Base-by-base conservation (phyloP, 106 monocot species). In the Hemerocallis citrina region DNA sequence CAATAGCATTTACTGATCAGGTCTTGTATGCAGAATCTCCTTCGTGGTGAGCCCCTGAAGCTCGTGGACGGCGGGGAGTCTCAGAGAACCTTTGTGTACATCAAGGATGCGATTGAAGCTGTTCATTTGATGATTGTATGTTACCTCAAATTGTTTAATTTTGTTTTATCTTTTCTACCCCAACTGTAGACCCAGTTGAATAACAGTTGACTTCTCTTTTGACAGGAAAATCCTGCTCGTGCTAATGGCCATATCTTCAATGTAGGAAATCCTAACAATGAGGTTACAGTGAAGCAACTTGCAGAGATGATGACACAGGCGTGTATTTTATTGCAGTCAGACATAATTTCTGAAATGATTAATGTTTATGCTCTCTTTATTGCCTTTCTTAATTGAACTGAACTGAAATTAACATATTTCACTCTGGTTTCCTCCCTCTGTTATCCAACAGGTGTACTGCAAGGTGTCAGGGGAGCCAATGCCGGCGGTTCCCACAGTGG, bases 71-170 rank as follows among this genome's bases (percentile, higher is more conserved):
- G 86, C 34, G 86, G 86, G 21, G 72, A 79, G 55, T 87, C 86
- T 58, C 86, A 82, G 38, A 75, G 86, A 48, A 87, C 86, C 27
- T 87, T 87, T 62, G 71, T 87, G 23, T 87, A 82, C 47, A 87
- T 87, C 72, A 87, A 87, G 72, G 86, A 87, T 76, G 86, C 86
- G 6, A 87, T 87, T 48, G 86, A 87, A 70, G 86, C 86, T 69
- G 86, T 87, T 73, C 38, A 69, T 5, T 69, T 81, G 67, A 87
- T 87, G 86, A 87, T 87, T 50, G 86, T 84, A 28, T 3, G 75
- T 69, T 49, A 23, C 16, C 36, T 32, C 7, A 8, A 36, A 23
- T 15, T 27, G 43, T 19, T 12, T 29, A 0, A 5, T 58, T 17
- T 11, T 6, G 11, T 58, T 7, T 17, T 37, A 8, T 61, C 1